These are phyloP conservation scores for Xylaria longipes DNA, from an alignment of 495 filamentous ascomycete genomes.

Conservation along the genomic window DNA sequence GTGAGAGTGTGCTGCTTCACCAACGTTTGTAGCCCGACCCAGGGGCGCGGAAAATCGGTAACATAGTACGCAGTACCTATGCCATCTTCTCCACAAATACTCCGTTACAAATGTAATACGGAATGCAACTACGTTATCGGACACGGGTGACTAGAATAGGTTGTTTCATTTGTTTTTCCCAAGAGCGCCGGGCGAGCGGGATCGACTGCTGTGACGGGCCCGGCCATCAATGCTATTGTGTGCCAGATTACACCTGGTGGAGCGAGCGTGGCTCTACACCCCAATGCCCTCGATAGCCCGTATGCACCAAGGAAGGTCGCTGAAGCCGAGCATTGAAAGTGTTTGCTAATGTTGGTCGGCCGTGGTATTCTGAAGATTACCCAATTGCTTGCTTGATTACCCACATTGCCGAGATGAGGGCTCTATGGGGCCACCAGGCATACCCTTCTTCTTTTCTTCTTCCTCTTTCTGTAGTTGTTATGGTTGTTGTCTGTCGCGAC, in stretches of 20 bases:
- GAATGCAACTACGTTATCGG: slow-evolving; percentile 6
- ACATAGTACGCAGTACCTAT: too few relatives aligned
- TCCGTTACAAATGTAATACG: slow-evolving; percentile 14
- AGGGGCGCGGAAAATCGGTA: slow-evolving; percentile 12
- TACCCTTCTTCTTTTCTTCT: not conserved
- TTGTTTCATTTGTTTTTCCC: not conserved
- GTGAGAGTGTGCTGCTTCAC: not conserved
- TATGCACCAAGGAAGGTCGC: not conserved
- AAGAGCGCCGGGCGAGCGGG: slow-evolving; percentile 6
- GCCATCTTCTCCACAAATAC: slow-evolving; percentile 18
- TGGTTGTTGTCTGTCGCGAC: not conserved
- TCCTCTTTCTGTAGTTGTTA: not conserved
- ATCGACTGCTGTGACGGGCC: not conserved
- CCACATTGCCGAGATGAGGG: not conserved
- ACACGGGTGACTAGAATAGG: not conserved
- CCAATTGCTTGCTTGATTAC: not conserved
- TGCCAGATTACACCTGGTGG: not conserved
- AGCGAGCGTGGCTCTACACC: not conserved
- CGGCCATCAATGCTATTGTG: not conserved
- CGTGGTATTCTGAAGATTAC: not conserved
- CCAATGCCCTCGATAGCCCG: not conserved
- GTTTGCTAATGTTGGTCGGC: not conserved
- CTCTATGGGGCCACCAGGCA: not conserved
- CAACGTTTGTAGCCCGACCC: slow-evolving; percentile 4
- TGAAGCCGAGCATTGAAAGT: not conserved